phyloP scores from a whole-genome alignment of 345 rosid genomes.

The Corymbia maculata region DNA sequence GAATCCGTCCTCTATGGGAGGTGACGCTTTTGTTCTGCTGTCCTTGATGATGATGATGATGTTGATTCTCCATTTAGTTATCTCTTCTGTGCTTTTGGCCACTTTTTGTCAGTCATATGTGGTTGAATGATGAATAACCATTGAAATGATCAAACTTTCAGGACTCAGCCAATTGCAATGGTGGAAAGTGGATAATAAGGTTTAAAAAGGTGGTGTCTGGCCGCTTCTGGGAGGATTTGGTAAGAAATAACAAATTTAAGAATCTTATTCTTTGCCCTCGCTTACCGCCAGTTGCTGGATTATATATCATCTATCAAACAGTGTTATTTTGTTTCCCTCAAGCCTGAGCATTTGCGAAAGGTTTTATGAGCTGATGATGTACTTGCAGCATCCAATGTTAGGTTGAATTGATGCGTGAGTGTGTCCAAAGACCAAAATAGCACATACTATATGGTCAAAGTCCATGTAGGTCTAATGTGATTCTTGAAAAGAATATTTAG shows the following conservation, averaged over 20 bases:
- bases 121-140: neutral
- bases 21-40: slow-evolving; percentile 17
- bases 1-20: slow-evolving; percentile 95
- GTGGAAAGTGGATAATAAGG: slow-evolving; percentile 98
- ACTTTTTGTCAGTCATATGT: neutral
- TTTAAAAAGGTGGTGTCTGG: slow-evolving; percentile 90
- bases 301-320: neutral
- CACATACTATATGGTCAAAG: neutral
- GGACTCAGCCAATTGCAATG: slow-evolving; percentile 91
- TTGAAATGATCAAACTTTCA: slow-evolving; percentile 14
- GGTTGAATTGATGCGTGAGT: neutral
- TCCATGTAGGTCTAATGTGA: neutral
- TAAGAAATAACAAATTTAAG: slow-evolving; percentile 17
- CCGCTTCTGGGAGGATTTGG: slow-evolving; percentile 99
- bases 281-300: neutral
- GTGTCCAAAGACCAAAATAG: neutral
- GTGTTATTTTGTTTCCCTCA: neutral
- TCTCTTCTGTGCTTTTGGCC: neutral
- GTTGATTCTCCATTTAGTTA: neutral
- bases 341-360: neutral
- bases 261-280: neutral
- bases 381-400: neutral
- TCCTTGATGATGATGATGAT: neutral
- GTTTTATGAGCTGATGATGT: neutral
- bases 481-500: neutral